Base-by-base conservation (phyloP, 2,329 filamentous ascomycete genomes). In the Lecanicillium sp. region DNA sequence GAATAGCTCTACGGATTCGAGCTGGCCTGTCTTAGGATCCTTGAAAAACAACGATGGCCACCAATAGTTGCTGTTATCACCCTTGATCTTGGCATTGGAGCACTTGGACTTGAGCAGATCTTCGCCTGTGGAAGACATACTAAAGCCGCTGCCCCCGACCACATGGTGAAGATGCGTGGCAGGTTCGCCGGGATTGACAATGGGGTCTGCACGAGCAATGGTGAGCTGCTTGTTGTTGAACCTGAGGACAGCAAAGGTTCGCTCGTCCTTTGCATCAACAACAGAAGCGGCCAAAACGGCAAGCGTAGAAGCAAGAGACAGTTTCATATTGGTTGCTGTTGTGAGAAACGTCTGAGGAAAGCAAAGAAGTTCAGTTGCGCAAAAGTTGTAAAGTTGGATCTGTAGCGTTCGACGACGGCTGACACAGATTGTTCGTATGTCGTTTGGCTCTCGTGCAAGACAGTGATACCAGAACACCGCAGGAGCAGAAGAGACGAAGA, bases 11-110 rank as follows among this genome's bases (percentile, higher is more conserved):
- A 88, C 84, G 27, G 72, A 69, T 57, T 80, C 74, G 48, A 86
- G 77, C 37, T 69, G 71, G 35, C 74, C 74, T 46, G 79, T 76
- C 48, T 72, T 63, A 50, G 77, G 70, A 46, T 83, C 73, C 48
- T 70, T 64, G 60, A 81, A 87, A 62, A 80, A 88, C 3, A 89
- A 63, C 19, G 69, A 67, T 2, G 85, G 84, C 40, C 80, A 78
- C 85, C 85, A 89, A 67, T 90, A 89, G 59, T 82, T 82, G 49
- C 75, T 83, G 55, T 77, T 69, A 61, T 88, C 84, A 39, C 74
- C 75, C 50, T 71, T 77, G 54, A 85, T 69, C 44, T 72, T 70
- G 56, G 84, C 82, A 25, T 80, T 85, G 35, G 78, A 84, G 68
- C 85, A 90, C 18, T 72, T 69, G 22, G 81, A 85, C 40, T 69